Base-by-base conservation (phyloP, 2,329 filamentous ascomycete genomes). In the Penicillium sp. region DNA sequence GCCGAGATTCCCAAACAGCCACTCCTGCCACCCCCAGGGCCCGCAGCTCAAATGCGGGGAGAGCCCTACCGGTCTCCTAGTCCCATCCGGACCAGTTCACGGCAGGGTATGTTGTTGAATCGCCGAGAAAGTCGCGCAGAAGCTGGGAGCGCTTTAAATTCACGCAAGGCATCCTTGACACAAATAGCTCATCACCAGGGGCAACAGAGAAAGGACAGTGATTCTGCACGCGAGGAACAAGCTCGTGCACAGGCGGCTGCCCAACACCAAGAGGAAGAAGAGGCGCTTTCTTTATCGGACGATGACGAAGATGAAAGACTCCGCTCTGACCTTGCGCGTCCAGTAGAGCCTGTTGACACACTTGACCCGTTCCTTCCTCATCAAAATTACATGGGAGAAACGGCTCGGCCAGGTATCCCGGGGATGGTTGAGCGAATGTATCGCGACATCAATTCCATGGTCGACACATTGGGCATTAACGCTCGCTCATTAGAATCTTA, bases 401-500 rank as follows among this genome's bases (percentile, higher is more conserved):
- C 64, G 6, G 58, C 57, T 30, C 70, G 71, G 44, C 67, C 66
- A 27, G 70, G 69, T 18, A 64, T 73, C 39, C 66, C 69, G 1
- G 69, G 69, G 6, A 69, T 72, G 48, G 69, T 73, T 30, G 70
- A 73, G 51, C 59, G 64, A 34, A 51, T 73, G 2, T 73, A 71
- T 44, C 66, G 69, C 9, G 70, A 73, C 41, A 70, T 72, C 45
- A 73, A 72, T 61, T 85, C 85, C 9, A 98, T 96, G 92, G 81
- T 98, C 29, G 87, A 95, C 54, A 90, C 85, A 0, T 69, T 96
- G 27, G 90, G 90, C 7, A 75, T 95, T 33, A 96, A 96, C 58
- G 79, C 85, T 4, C 76, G 90, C 11, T 79, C 74, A 6, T 54
- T 82, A 28, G 64, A 71, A 13, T 68, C 72, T 0, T 82, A 76